Base-by-base conservation (phyloP, 345 rosid genomes). In the Sisymbrium irio region DNA sequence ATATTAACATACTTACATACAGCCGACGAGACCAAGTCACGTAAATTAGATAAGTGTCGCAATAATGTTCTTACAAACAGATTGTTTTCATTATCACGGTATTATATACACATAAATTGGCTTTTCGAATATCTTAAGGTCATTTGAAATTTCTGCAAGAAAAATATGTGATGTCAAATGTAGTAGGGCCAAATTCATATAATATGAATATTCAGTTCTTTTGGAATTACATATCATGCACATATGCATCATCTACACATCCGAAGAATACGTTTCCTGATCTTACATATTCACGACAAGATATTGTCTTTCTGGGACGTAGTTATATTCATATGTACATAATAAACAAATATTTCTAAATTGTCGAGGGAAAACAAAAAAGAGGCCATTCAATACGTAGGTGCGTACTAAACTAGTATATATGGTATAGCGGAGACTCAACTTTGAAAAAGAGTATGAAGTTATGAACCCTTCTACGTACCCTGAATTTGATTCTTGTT, bases 41-140 rank as follows among this genome's bases (percentile, higher is more conserved):
- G 15, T 56, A 64, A 37, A n/a, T 42, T 19, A 53, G 19, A 54
- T 18, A 30, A 41, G 33, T 28, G 22, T 40, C 39, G 51, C 36
- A 19, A 39, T 41, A 41, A 30, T 15, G n/a, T 72, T 22, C 36
- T 19, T 32, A 41, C 20, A 45, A 56, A 73, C 22, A 45, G 25
- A 73, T 64, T 64, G 57, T 55, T 53, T 62, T 41, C 18, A 28
- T 47, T 53, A 30, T 62, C 55, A 72, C 35, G 35, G 35, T 50
- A 61, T 61, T 15, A 15, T 35, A 22, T 17, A 36, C 25, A 27
- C 20, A 42, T n/a, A 2, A 30, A 40, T 3, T 73, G 77, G 37
- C 77, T 73, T 65, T 73, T 73, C 77, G 20, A 22, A 55, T 54
- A 64, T 54, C 15, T 55, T 41, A 73, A 62, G 51, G 77, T 63